Conservation (phyloP, 805 yeast species). For the Schwanniomyces sp. region DNA sequence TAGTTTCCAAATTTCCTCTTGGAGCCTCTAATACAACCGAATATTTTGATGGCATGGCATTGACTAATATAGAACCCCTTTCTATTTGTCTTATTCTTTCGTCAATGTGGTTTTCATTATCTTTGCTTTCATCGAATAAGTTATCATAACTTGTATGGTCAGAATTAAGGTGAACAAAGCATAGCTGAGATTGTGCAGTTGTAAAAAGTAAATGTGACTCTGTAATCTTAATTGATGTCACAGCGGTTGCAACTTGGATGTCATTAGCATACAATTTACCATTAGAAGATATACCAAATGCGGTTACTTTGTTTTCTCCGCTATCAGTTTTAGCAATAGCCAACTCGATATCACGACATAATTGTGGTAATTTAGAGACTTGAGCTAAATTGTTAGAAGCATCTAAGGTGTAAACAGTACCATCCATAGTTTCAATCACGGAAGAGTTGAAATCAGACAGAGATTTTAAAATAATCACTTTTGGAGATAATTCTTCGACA, state of each 20-base stretch:
- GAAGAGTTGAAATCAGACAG: conserved; percentile 51
- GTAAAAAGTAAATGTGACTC: conserved; percentile 77
- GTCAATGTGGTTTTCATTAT: conserved; percentile 41
- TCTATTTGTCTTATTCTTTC: conserved; percentile 89
- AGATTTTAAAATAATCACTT: conserved; percentile 56
- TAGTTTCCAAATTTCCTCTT: conserved; percentile 93
- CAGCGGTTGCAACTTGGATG: conserved; percentile 62
- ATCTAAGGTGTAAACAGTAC: conserved; percentile 48
- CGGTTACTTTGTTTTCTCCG: conserved; percentile 19
- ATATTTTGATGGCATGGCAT: conserved; percentile 78
- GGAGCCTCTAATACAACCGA: conserved; percentile 90
- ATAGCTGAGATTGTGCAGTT: conserved; percentile 80
- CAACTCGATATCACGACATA: conserved; percentile 61
- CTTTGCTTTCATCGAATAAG: conserved; percentile 28
- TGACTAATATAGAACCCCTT: conserved; percentile 83
- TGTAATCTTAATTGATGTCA: conserved; percentile 76
- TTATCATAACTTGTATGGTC: conserved; percentile 31
- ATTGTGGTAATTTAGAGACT: conserved; percentile 61
- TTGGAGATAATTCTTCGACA: conserved; percentile 45
- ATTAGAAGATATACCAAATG: conserved; percentile 72
- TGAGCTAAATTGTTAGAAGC: conserved; percentile 26
- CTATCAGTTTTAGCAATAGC: conserved; percentile 23
- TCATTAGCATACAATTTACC: conserved; percentile 75
- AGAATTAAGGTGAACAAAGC: conserved; percentile 70
- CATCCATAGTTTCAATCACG: conserved; percentile 64